Evolutionary conservation across 2,329 filamentous ascomycete genomes (phyloP), one percentile per base, ranked within the genome.

Genomic region (Colletotrichum tofieldiae): DNA sequence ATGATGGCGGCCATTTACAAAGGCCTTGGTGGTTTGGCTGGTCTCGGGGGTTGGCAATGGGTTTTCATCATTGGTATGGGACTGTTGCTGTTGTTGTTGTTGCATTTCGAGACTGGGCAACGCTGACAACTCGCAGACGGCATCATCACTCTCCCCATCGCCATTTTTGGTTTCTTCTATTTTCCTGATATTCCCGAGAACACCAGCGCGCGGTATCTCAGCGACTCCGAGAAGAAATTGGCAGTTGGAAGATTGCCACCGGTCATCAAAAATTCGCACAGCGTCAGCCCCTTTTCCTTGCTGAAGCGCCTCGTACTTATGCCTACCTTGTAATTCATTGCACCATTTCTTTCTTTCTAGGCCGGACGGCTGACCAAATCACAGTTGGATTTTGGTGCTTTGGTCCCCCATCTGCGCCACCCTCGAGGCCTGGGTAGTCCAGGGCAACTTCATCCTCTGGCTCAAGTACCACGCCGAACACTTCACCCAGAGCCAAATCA

Each of bases 21-120:
- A 23, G 83, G 81, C 6, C 75, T 80, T 26, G 76, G 86, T 43
- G 87, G 88, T 0, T 75, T 84, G 2, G 77, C 78, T 26, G 86
- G 86, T 0, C 77, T 89, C 1, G 78, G 81, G 0, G 87, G 86
- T 0, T 91, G 89, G 89, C 81, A 88, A 45, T 86, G 84, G 85
- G 78, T 84, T 0, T 83, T 81, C 59, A 56, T 74, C 14, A 73
- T 73, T 23, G 71, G 73, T 67, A 37, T 32, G 29, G 20, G 56
- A 35, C 1, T 20, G 5, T 20, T 26, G 23, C 23, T 26, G 23
- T 26, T 26, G 23, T 26, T 26, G 23, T 26, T 14, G 7, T 16
- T 45, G 4, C 5, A 8, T 3, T 16, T 14, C 4, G n/a, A 12
- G 14, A 14, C 11, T 3, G 26, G 20, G 26, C 2, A 3, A 20